Percentiles rank a stretch among this genome's conserved stretches.
These are phyloP conservation scores for Gynochthodes officinalis DNA, from an alignment of 257 asterid species.

Conservation along the genomic window DNA sequence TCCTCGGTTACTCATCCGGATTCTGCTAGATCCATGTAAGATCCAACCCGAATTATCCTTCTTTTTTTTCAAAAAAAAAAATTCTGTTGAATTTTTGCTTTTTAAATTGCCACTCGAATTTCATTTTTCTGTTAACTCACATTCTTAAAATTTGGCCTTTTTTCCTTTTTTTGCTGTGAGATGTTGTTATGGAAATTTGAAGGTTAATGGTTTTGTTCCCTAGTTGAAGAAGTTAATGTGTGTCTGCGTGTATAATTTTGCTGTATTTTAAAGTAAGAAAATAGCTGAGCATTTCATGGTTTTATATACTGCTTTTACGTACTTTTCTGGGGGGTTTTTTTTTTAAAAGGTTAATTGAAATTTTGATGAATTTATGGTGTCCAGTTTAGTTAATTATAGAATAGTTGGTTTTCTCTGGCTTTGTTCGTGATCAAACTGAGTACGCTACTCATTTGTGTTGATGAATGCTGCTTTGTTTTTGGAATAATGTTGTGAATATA, in stretches of 20 bases:
- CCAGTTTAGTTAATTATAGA: neutral
- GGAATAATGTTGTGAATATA: slow-evolving; percentile 20
- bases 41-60: slow-evolving; percentile 49
- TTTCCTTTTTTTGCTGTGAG: neutral
- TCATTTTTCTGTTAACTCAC: neutral
- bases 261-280: neutral
- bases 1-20: slow-evolving; percentile 30
- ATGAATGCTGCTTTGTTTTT: slow-evolving; percentile 16
- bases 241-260: too few relatives aligned
- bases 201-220: too few relatives aligned
- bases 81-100: neutral
- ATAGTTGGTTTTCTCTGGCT: neutral
- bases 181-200: neutral
- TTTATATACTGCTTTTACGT: too few relatives aligned
- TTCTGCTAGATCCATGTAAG: slow-evolving; percentile 17
- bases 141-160: neutral
- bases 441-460: neutral
- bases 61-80: neutral
- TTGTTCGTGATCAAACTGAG: neutral
- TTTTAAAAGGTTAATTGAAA: neutral
- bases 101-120: slow-evolving; percentile 4
- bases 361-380: neutral
- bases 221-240: neutral
- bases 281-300: neutral
- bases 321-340: neutral